Percentiles rank a stretch among this genome's conserved stretches.
These are phyloP conservation scores for Xylariales sp. DNA, from an alignment of 2,329 filamentous ascomycete species.

Conservation along the genomic window DNA sequence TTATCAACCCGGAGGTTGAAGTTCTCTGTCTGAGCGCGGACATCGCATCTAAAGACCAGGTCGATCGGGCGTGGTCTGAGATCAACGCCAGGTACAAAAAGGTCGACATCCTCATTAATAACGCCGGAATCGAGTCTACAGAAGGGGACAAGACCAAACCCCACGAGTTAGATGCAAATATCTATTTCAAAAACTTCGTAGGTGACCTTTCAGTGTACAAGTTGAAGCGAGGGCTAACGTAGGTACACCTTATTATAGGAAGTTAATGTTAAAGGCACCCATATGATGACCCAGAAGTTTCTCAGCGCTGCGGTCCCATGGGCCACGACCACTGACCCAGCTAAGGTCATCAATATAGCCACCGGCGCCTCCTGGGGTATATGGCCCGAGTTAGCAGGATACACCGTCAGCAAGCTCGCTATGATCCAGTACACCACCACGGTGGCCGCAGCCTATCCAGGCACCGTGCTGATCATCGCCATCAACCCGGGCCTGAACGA, in stretches of 20 bases:
- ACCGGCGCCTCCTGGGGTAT: conserved; percentile 14
- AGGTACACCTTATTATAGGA: too few species aligned
- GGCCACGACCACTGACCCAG: conserved; percentile 4
- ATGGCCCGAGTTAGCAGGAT: conserved; percentile 19
- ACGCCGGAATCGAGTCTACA: conserved; percentile 8
- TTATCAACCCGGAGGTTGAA: conserved; percentile 12
- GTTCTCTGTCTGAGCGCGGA: conserved; percentile 8
- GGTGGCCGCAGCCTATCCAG: conserved; percentile 25
- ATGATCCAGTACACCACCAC: conserved; percentile 23
- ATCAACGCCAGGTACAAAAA: conserved; percentile 10
- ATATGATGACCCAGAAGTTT: conserved; percentile 25
- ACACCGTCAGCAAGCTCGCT: conserved; percentile 27
- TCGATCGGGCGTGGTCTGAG: conserved; percentile 10
- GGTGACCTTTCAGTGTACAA: too few species aligned
- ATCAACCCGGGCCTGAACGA: conserved; percentile 29
- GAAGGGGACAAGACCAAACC: conserved; percentile 5
- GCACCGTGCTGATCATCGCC: conserved; percentile 23
- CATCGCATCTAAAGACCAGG: conserved; percentile 10
- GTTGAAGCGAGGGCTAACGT: too few species aligned
- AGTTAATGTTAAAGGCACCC: conserved; percentile 35
- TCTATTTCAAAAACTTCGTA: too few species aligned
- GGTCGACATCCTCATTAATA: conserved; percentile 6
- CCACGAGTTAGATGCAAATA: conserved; percentile 20
- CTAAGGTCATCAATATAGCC: conserved; percentile 23
- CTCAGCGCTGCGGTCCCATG: neutral